Evolutionary conservation across 495 filamentous ascomycete species (phyloP).

Genomic region (Podospora fimiseda): DNA sequence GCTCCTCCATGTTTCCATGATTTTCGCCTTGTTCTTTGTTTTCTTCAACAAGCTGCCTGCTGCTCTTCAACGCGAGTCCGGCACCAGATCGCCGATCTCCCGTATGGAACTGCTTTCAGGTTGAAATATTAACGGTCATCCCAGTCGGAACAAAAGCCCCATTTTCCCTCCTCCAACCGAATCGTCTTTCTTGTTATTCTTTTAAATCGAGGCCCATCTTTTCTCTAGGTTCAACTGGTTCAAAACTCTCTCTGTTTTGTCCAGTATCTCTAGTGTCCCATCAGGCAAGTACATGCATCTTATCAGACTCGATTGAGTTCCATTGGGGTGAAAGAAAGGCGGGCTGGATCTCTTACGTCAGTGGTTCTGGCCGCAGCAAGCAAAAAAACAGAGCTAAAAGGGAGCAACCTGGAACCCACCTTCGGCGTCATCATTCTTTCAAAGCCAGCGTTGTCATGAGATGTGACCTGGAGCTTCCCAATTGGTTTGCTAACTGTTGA

Average conservation of each 20-base stretch:
- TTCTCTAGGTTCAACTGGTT: too few species aligned
- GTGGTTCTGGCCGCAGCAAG: slow-evolving; percentile 1
- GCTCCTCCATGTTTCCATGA: slow-evolving; percentile 16
- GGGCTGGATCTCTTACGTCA: slow-evolving; percentile 11
- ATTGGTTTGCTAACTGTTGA: not conserved
- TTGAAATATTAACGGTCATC: too few species aligned
- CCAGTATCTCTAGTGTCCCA: not conserved
- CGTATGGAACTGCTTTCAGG: too few species aligned
- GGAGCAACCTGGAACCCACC: too few species aligned
- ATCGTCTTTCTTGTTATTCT: too few species aligned
- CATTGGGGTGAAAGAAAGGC: slow-evolving; percentile 1
- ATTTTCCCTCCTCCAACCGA: too few species aligned
- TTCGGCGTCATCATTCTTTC: not conserved
- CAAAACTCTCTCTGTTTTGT: not conserved
- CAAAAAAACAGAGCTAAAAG: not conserved
- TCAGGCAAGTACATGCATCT: not conserved
- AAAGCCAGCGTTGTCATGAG: not conserved
- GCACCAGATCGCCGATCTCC: slow-evolving; percentile 5
- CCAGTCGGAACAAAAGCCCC: not conserved
- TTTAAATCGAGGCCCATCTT: not conserved
- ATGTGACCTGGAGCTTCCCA: not conserved
- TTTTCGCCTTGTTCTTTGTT: slow-evolving; percentile 10
- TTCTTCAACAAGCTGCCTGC: too few species aligned
- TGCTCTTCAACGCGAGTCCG: not conserved
- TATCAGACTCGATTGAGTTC: not conserved